phyloP scores from a whole-genome alignment of 306 rosid genomes.

The Corylus heterophylla region DNA sequence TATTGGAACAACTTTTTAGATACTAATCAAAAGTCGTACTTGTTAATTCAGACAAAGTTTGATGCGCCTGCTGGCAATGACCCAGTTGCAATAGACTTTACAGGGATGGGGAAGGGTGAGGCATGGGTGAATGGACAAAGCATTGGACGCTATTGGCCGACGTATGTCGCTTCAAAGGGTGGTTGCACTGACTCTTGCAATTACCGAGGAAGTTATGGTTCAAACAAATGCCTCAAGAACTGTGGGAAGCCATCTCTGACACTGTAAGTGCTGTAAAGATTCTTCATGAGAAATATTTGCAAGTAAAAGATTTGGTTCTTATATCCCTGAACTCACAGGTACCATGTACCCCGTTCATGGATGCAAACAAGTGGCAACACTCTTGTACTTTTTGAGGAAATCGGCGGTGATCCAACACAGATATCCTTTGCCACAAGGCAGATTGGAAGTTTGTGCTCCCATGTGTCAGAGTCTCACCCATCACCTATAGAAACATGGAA shows the following conservation, averaged over 20 bases:
- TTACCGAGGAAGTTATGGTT: slow-evolving; percentile 57
- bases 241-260: slow-evolving; percentile 89
- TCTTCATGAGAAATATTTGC: slow-evolving; percentile 8
- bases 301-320: slow-evolving; percentile 26
- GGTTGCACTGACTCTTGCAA: slow-evolving; percentile 61
- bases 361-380: slow-evolving; percentile 56
- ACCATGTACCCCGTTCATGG: slow-evolving; percentile 89
- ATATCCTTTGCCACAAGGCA: slow-evolving; percentile 61
- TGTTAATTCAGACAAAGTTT: slow-evolving; percentile 61
- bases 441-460: slow-evolving; percentile 69
- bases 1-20: slow-evolving; percentile 8
- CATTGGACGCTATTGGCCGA: slow-evolving; percentile 95
- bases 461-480: slow-evolving; percentile 80
- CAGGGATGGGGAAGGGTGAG: slow-evolving; percentile 92
- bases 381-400: slow-evolving; percentile 83
- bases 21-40: slow-evolving; percentile 30
- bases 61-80: slow-evolving; percentile 62
- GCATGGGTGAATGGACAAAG: slow-evolving; percentile 98
- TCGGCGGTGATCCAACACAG: slow-evolving; percentile 74
- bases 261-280: slow-evolving; percentile 49
- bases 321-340: slow-evolving; percentile 45
- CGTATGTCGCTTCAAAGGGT: slow-evolving; percentile 41
- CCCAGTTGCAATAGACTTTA: slow-evolving; percentile 87
- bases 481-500: slow-evolving; percentile 73
- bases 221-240: slow-evolving; percentile 68